Conservation (phyloP, 2,329 filamentous ascomycete species). For the Balansia obtecta region DNA sequence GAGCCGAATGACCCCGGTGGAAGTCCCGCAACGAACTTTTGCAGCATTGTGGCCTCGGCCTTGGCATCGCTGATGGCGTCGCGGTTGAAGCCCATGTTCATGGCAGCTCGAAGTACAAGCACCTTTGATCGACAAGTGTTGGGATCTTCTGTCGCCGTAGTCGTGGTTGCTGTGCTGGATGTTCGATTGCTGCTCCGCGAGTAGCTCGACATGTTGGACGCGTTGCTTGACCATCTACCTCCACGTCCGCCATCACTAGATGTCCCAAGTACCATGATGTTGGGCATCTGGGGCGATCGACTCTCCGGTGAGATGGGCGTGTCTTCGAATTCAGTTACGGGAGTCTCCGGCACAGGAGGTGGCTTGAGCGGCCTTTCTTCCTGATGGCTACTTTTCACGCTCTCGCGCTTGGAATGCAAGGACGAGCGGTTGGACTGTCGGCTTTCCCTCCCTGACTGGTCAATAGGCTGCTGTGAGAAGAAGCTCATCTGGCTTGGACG, state of each 20-base stretch:
- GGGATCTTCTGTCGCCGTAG: slow-evolving; percentile 56
- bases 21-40: slow-evolving; percentile 64
- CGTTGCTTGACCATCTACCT: slow-evolving; percentile 70
- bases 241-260: slow-evolving; percentile 44
- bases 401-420: slow-evolving; percentile 39
- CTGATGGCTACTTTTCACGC: slow-evolving; percentile 30
- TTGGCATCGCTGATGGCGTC: slow-evolving; percentile 33
- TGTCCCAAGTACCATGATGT: slow-evolving; percentile 78
- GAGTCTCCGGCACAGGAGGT: slow-evolving; percentile 63
- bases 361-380: slow-evolving; percentile 38
- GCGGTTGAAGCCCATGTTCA: slow-evolving; percentile 70
- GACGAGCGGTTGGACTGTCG: slow-evolving; percentile 38
- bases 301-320: slow-evolving; percentile 73
- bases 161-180: slow-evolving; percentile 61
- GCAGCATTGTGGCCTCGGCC: slow-evolving; percentile 42
- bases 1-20: slow-evolving; percentile 69
- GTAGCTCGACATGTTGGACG: slow-evolving; percentile 67
- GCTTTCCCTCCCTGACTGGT: slow-evolving; percentile 36
- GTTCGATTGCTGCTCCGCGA: slow-evolving; percentile 57
- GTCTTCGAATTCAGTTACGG: slow-evolving; percentile 91
- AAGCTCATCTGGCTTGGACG: slow-evolving; percentile 69
- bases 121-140: slow-evolving; percentile 69
- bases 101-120: slow-evolving; percentile 71
- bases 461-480: slow-evolving; percentile 36
- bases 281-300: slow-evolving; percentile 61